Base-by-base conservation (phyloP, 805 yeast genomes). In the Kodamaea hsintzibuensis region DNA sequence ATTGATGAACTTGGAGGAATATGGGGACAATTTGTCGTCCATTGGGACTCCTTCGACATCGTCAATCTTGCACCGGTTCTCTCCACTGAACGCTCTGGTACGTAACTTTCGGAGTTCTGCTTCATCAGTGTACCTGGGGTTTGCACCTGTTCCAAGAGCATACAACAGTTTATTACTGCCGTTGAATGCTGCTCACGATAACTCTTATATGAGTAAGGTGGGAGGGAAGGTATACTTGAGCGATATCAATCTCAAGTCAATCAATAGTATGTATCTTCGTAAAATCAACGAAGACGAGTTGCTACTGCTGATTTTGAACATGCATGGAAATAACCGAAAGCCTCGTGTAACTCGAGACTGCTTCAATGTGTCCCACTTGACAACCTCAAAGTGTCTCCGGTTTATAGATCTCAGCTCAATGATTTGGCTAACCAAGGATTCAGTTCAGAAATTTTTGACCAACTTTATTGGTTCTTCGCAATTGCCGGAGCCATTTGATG, bases 371-470 rank as follows among this genome's bases (percentile, higher is more conserved):
- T 35, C 22, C 10, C 17, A 27, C 42, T 38, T 42, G 39, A 45
- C 47, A 2, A 45, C 40, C 3, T 33, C 30, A 16, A 27, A 49
- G 35, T 43, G 33, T 17, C 50, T 50, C 7, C 35, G 25, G 56
- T 72, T 66, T 48, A 67, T 78, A 58, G 74, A 75, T 54, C 65
- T 79, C 60, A 68, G 73, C 19, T 78, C 78, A 7, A 76, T 76
- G 67, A 75, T 78, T 51, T 82, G 82, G 85, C 64, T 77, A 39
- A 76, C 69, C 61, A 78, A 71, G 60, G 74, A 59, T 52, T 51
- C 70, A 50, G 65, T 75, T 59, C 63, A 67, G 63, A 53, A 66
- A 51, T 75, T 68, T 48, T 67, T 82, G 61, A 55, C 66, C 9
- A 64, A 66, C 27, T 68, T 72, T 53, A 55, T 67, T 7, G 60